Evolutionary conservation across 139 green algal genomes (phyloP), one percentile per base, ranked within the genome.

Genomic region (Auxenochlorella pyrenoidosa): DNA sequence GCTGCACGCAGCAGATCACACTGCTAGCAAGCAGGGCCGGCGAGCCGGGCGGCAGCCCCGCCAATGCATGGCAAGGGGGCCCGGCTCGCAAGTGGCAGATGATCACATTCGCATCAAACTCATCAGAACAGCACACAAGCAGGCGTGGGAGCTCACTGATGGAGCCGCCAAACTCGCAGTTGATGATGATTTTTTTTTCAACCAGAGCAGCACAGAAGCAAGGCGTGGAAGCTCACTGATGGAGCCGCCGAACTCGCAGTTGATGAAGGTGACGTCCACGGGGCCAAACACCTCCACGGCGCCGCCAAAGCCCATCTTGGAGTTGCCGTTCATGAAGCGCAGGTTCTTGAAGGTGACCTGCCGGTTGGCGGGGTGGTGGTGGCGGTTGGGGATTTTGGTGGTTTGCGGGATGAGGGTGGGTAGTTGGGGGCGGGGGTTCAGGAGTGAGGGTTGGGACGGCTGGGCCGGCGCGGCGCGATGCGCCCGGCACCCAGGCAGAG

Each of bases 211-310:
- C 8, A 12, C 13, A 26, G 12, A 75, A 2, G 68, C 68, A 75
- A 10, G 13, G n/a, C 30, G 16, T 18, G 60, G 21, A 6, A 30
- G 54, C 80, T 75, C 40, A 85, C 80, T 79, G 40, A 87, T 63
- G 51, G 68, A 79, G 18, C 83, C 83, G 22, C 75, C 84, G 68
- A 84, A 88, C 60, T 88, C 84, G 75, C 84, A 88, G 84, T 88
- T 68, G 75, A 88, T 77, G 75, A 88, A 88, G 21, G 59, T 77
- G 32, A 88, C n/a, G 84, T 88, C 84, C 30, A 88, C 60, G 19
- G 38, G 30, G 59, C 84, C 84, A n/a, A 43, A 63, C 66, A 84
- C 75, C 43, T 79, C 75, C 5, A 88, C 34, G 0, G 75, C 75
- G 59, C 84, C 84, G 32, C 84, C 84, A 59, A 79, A 79, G 22